Conservation (phyloP, 1,139 yeast genomes). For the Pichia sp. region DNA sequence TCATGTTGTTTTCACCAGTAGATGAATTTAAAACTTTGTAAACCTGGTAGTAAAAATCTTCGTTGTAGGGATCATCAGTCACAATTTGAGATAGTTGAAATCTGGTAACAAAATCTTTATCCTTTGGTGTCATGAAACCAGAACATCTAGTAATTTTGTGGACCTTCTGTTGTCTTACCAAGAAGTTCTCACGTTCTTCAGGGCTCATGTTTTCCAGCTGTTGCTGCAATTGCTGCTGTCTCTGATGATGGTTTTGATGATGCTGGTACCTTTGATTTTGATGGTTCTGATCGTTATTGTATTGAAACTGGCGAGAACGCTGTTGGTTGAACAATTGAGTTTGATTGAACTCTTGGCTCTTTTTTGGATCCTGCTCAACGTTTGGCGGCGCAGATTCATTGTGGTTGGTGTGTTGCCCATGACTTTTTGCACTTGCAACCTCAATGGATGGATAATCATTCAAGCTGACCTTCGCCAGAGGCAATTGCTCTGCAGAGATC, state of each 20-base stretch:
- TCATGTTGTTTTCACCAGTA: slow-evolving; percentile 34
- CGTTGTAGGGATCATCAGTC: slow-evolving; percentile 95
- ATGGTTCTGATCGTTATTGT: slow-evolving; percentile 16
- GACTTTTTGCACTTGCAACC: slow-evolving; percentile 17
- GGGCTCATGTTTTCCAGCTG: slow-evolving; percentile 38
- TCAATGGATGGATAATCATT: slow-evolving; percentile 20
- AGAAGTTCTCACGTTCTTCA: slow-evolving; percentile 53
- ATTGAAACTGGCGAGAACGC: slow-evolving; percentile 16
- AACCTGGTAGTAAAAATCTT: slow-evolving; percentile 94
- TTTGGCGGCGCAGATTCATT: slow-evolving; percentile 3
- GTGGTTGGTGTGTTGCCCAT: slow-evolving; percentile 18
- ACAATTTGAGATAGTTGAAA: slow-evolving; percentile 94
- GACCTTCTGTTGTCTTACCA: slow-evolving; percentile 73
- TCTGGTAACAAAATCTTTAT: slow-evolving; percentile 90
- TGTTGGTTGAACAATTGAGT: slow-evolving; percentile 11
- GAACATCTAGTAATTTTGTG: slow-evolving; percentile 76
- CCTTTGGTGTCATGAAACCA: slow-evolving; percentile 95
- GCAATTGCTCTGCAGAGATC: slow-evolving; percentile 1
- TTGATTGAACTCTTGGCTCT: slow-evolving; percentile 7
- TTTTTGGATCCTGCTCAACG: not conserved
- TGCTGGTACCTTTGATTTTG: slow-evolving; percentile 14
- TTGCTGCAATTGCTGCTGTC: slow-evolving; percentile 28
- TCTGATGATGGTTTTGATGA: slow-evolving; percentile 22
- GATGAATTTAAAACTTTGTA: slow-evolving; percentile 69
- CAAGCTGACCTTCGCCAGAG: slow-evolving; percentile 12